Evolutionary conservation across 805 yeast genomes (phyloP), one percentile per base, ranked within the genome.

Genomic region (Metschnikowia orientalis): DNA sequence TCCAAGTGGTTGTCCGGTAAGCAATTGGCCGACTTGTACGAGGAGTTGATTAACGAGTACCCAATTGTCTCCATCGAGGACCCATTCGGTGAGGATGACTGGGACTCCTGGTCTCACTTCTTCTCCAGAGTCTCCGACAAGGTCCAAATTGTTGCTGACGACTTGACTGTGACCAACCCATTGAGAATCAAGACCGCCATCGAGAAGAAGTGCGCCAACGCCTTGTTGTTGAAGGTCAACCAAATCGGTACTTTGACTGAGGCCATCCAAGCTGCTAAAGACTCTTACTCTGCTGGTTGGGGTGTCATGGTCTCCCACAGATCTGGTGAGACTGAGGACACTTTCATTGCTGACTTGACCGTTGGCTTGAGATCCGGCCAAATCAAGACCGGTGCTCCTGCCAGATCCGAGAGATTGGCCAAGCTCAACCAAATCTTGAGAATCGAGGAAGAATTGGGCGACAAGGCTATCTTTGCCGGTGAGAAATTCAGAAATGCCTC

Each of bases 231-330:
- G 69, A 90, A 90, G 86, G 96, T 92, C 53, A 90, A 90, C 89
- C 98, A 90, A 79, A 90, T 90, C 56, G 98, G 98, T 77, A 73
- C 97, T 52, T 73, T 90, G 57, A 67, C 95, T 55, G 98, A 90
- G 79, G 86, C 97, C 48, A 88, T 90, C 71, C 77, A 87, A 69
- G 97, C 97, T 60, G 97, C 97, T 59, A 71, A 84, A 67, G 92
- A 84, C 70, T 85, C 97, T 40, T 89, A 79, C 73, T 81, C 79
- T 49, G 97, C 96, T 48, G 87, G 87, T 63, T 90, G 98, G 98
- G 97, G 97, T 78, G 96, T 89, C 63, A 89, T 90, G 97, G 97
- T 92, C 58, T 89, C 97, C 60, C 98, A 90, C 87, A 88, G 98
- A 81, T 89, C 97, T 56, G 98, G 98, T 75, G 98, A 90, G 79